These are phyloP conservation scores for Spirogloea muscicola DNA, from an alignment of 139 green algal species.

Conservation along the genomic window DNA sequence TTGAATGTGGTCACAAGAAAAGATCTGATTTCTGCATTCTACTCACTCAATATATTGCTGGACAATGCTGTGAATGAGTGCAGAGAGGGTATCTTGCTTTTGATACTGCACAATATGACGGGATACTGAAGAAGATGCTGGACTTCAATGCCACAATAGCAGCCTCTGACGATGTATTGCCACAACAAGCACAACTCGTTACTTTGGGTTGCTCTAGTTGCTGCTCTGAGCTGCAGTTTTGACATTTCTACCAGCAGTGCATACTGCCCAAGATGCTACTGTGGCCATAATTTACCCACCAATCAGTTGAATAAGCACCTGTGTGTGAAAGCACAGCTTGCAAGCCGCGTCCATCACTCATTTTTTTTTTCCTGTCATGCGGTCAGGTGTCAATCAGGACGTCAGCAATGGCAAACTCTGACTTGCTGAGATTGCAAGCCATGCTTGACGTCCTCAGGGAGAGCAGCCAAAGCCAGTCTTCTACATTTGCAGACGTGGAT, in stretches of 20 bases:
- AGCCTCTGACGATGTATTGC: not conserved
- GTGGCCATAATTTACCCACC: not conserved
- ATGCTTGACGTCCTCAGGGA: conserved; percentile 17
- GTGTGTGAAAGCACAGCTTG: not conserved
- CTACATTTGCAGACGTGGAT: conserved; percentile 27
- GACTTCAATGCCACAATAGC: conserved; percentile 28
- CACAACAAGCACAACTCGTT: not conserved
- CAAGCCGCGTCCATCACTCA: not conserved
- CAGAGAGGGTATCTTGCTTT: conserved; percentile 45
- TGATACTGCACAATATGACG: conserved; percentile 38
- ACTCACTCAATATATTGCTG: too few relatives aligned
- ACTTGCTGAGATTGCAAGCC: not conserved
- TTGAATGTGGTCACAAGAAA: too few relatives aligned
- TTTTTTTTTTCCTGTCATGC: not conserved
- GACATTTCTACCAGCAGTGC: not conserved
- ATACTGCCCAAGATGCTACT: too few relatives aligned
- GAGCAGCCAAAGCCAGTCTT: conserved; percentile 35
- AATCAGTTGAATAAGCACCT: not conserved
- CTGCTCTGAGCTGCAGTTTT: not conserved
- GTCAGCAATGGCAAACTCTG: not conserved
- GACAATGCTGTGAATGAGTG: too few relatives aligned
- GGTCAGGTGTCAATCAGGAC: not conserved
- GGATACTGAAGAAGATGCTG: conserved; percentile 43
- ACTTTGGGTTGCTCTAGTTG: not conserved
- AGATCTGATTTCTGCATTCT: too few relatives aligned